phyloP scores from a whole-genome alignment of 1,139 yeast genomes.

The Torulaspora pretoriensis region DNA sequence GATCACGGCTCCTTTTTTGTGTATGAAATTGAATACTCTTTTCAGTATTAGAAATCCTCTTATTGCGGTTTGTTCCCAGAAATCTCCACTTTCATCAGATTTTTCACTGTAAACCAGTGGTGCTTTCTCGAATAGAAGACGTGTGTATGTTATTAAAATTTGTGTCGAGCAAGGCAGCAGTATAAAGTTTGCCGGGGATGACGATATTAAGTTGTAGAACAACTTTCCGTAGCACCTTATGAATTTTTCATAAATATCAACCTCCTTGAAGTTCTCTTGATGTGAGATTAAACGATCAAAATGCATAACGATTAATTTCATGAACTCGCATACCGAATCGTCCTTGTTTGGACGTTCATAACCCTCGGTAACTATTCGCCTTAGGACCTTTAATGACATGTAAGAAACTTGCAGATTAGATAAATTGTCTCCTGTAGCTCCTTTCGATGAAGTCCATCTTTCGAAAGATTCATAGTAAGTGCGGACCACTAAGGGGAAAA shows the following conservation, averaged over 20 bases:
- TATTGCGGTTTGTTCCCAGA: conserved; percentile 75
- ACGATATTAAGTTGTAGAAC: conserved; percentile 47
- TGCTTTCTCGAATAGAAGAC: conserved; percentile 61
- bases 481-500: conserved; percentile 56
- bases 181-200: conserved; percentile 63
- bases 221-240: conserved; percentile 74
- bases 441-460: conserved; percentile 49
- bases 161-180: conserved; percentile 61
- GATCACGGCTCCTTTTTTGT: conserved; percentile 61
- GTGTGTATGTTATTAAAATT: conserved; percentile 55
- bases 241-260: conserved; percentile 62
- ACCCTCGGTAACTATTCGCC: conserved; percentile 75
- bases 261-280: conserved; percentile 49
- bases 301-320: conserved; percentile 55
- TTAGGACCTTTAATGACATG: conserved; percentile 64
- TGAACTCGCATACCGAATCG: conserved; percentile 53
- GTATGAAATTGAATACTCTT: conserved; percentile 55
- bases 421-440: conserved; percentile 31
- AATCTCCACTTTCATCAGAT: conserved; percentile 48
- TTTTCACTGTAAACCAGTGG: conserved; percentile 49
- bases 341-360: conserved; percentile 63
- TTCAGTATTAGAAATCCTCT: conserved; percentile 68
- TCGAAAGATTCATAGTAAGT: conserved; percentile 58
- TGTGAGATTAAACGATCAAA: conserved; percentile 52
- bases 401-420: conserved; percentile 63